A percentile compares a stretch with the other conserved stretches of the same genome.
Evolutionary conservation across 2,329 filamentous ascomycete genomes (phyloP).

Genomic region (Pyrenophora teres): DNA sequence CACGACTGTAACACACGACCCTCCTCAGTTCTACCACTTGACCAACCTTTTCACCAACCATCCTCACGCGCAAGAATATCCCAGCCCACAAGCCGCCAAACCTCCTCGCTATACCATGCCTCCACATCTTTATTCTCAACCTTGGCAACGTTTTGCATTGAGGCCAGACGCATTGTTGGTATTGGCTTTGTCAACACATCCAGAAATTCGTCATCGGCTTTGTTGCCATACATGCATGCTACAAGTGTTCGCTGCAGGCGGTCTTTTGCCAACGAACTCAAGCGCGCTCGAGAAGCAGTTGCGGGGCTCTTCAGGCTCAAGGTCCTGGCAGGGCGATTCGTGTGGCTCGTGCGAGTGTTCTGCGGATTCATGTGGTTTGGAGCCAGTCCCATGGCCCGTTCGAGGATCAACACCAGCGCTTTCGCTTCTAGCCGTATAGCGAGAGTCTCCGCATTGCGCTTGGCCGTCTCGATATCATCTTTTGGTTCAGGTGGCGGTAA

Average conservation of each 20-base stretch:
- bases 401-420: constrained; percentile 49
- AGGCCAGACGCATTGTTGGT: constrained; percentile 22
- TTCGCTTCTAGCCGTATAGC: constrained; percentile 46
- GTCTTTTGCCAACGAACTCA: constrained; percentile 48
- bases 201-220: constrained; percentile 47
- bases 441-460: constrained; percentile 27
- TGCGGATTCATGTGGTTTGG: constrained; percentile 43
- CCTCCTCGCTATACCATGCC: constrained; percentile 61
- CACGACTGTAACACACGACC: no score
- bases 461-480: constrained; percentile 9
- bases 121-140: constrained; percentile 49
- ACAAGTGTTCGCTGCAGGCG: constrained; percentile 53
- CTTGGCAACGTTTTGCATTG: constrained; percentile 39
- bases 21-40: no score
- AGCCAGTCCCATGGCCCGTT: constrained; percentile 47
- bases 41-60: constrained; percentile 15
- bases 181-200: constrained; percentile 51
- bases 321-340: constrained; percentile 23
- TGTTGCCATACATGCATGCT: constrained; percentile 50
- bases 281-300: constrained; percentile 34
- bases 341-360: constrained; percentile 12
- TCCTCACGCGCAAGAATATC: constrained; percentile 50
- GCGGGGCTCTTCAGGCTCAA: constrained; percentile 32
- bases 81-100: constrained; percentile 65
- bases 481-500: constrained; percentile 11